phyloP scores from a whole-genome alignment of 768 basidiomycete species.

The Termitomyces sp. region DNA sequence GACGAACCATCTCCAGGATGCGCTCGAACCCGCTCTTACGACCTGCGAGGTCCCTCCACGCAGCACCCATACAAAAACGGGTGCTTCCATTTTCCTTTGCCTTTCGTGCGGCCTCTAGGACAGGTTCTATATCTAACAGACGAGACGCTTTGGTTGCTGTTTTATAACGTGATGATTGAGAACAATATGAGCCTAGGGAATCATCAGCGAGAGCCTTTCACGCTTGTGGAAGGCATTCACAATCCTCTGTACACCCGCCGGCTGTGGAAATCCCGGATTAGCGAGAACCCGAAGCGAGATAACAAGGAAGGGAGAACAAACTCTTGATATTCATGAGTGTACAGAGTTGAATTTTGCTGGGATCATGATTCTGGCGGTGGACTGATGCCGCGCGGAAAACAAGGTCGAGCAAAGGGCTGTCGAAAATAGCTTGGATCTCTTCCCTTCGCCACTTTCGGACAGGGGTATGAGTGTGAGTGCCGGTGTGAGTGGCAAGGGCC shows the following conservation, averaged over 20 bases:
- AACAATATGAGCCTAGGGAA: slow-evolving; percentile 85
- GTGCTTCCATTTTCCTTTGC: slow-evolving; percentile 97
- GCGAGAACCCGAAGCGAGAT: slow-evolving; percentile 15
- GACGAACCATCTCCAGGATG: slow-evolving; percentile 87
- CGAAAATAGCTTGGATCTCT: slow-evolving; percentile 83
- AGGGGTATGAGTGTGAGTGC: slow-evolving; percentile 20
- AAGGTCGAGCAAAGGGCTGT: slow-evolving; percentile 81
- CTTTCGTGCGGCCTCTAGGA: slow-evolving; percentile 85
- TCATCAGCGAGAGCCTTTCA: slow-evolving; percentile 1
- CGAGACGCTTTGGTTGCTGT: slow-evolving; percentile 86
- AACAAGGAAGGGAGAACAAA: slow-evolving; percentile 38
- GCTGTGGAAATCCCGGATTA: slow-evolving; percentile 36
- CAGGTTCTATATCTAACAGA: slow-evolving; percentile 85
- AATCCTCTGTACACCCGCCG: slow-evolving; percentile 95
- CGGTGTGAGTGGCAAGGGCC: slow-evolving; percentile 59
- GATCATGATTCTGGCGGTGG: slow-evolving; percentile 84
- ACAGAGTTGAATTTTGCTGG: slow-evolving; percentile 89
- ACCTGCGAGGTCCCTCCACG: slow-evolving; percentile 93
- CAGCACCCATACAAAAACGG: slow-evolving; percentile 98
- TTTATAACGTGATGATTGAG: slow-evolving; percentile 91
- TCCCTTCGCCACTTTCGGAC: slow-evolving; percentile 67
- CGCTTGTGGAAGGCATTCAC: slow-evolving; percentile 36
- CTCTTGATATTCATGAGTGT: slow-evolving; percentile 99
- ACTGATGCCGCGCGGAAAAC: slow-evolving; percentile 81
- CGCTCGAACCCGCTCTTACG: slow-evolving; percentile 90